Evolutionary conservation across 2,329 filamentous ascomycete species (phyloP), one percentile per base, ranked within the genome.

Genomic region (Neopestalotiopsis sp.): DNA sequence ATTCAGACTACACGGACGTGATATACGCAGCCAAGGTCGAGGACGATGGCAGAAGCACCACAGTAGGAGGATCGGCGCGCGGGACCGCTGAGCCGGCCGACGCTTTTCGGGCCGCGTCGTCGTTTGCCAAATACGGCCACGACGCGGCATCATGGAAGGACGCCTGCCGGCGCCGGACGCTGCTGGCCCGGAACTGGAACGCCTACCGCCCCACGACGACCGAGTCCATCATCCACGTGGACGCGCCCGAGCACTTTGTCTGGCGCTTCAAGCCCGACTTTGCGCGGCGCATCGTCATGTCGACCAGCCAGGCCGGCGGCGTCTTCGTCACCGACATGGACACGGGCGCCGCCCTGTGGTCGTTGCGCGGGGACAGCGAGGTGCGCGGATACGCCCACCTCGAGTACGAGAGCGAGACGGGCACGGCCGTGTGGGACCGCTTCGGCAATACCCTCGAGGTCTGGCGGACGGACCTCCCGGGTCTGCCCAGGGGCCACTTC

Each of bases 181-280:
- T 82, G 17, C 77, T 85, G 17, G 68, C 74, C 12, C 73, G 75
- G 57, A 83, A 82, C 45, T 85, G 82, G 83, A 73, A 74, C 17
- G 67, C 72, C 4, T 67, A 71, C 9, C 70, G 68, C 1, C 83
- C 82, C 0, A 70, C 76, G 4, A 79, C 76, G 14, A 77, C 76
- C 28, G 82, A 84, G 63, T 79, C 78, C 2, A 77, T 82, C 30
- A 72, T 84, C 20, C 34, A 40, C 13, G n/a, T 64, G n/a, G 80
- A 84, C 63, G 74, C 83, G 32, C 79, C 80, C 59, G 78, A 79
- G 59, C 75, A 81, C 66, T 79, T 80, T 0, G 76, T 85, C 42
- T 85, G 83, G 83, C 78, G 83, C 1, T 85, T 85, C 71, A 77
- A 79, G 3, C 78, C 82, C 1, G 83, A 85, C 70, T 84, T 85